Evolutionary conservation across 2,329 filamentous ascomycete species (phyloP), one percentile per base, ranked within the genome.

Genomic region (Alternaria ventricosa): DNA sequence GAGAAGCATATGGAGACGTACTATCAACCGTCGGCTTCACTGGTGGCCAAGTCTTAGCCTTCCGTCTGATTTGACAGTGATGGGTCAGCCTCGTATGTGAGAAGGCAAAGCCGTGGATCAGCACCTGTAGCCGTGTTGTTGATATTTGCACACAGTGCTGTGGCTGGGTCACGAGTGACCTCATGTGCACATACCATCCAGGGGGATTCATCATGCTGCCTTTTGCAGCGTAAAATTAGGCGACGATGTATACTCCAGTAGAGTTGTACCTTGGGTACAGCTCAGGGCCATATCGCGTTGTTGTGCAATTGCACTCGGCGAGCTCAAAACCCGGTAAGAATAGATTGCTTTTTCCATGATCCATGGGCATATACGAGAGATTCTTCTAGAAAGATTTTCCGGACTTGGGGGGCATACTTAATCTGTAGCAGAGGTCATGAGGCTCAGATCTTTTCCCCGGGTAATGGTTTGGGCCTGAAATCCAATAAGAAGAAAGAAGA

Each of bases 341-440:
- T 69, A 76, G 59, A 74, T 71, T 71, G 50, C 58, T 46, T 30
- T 20, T 57, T 49, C 56, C 61, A 67, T 62, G 60, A 58, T 57
- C 64, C 47, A 41, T 53, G 58, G 45, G 56, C 60, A 66, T 51
- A 67, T 57, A 51, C 46, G 62, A 55, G 51, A 49, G 62, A 72
- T 65, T 55, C 53, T 76, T 74, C 72, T 57, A 74, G 70, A 70
- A 73, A 60, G 33, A 56, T 61, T 61, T 47, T 49, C 67, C 63
- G 70, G 63, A 27, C 68, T 59, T 41, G 44, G 64, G 63, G 53
- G 41, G 68, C 66, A 69, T 8, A 72, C 55, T 64, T 64, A 66
- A 73, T 68, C 43, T 70, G 60, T 54, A 51, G 51, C 18, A 51
- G 45, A 64, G 67, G 69, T 71, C 68, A 71, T 68, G 65, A 71